Evolutionary conservation across 768 basidiomycete genomes (phyloP), one percentile per base, ranked within the genome.

Genomic region (Rubroboletus satanas): DNA sequence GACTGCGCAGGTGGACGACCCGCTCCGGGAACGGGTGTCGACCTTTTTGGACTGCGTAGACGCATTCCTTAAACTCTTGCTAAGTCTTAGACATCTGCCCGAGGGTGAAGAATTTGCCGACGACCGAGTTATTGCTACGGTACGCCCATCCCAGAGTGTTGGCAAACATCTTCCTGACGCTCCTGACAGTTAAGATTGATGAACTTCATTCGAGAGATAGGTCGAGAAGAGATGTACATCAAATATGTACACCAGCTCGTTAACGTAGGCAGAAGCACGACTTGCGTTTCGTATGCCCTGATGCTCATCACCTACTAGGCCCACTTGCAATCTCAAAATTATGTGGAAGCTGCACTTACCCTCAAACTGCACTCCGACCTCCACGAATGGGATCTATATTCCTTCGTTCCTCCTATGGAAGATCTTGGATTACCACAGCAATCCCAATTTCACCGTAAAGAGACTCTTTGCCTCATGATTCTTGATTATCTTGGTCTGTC

Each of bases 231-330:
- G 66, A 93, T 97, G 56, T 96, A 94, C 64, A 90, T 95, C 71
- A 92, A 94, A 80, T 96, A 96, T 68, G 90, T 96, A 23, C 93
- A 97, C 66, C 92, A 95, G 66, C 84, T 97, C 26, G 92, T 96
- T 48, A 90, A 92, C 62, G 90, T 94, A 65, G 61, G 85, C 63
- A 26, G 18, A 55, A 43, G 53, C 47, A 2, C 29, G 33, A 21
- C 18, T 33, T 39, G 44, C 0, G 15, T 49, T 42, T 36, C 9
- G 18, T n/a, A 11, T 49, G 10, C 15, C 23, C 12, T 49, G 39
- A 41, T 29, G 12, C 62, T 70, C 45, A 72, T 41, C 55, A 29
- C 2, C 11, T 52, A 54, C 45, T 60, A 93, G 90, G 90, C 90
- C 80, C 92, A 92, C 66, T 75, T 93, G 2, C 86, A 89, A 73